Conservation (phyloP, 768 basidiomycete species). For the Pulveroboletus ravenelii region DNA sequence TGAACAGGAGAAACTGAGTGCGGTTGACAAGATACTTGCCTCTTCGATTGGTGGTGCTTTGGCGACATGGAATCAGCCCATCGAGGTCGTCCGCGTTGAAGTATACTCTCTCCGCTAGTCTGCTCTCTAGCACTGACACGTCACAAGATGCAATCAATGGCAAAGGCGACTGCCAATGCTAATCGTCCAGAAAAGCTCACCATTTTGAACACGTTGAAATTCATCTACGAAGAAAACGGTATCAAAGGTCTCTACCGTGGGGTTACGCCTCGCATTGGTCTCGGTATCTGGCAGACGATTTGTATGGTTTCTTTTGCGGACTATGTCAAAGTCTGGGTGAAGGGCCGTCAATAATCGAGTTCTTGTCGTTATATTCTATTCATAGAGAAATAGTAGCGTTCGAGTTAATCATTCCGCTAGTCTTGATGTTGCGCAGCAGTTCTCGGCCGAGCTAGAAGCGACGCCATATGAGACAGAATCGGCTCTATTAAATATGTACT, state of each 20-base stretch:
- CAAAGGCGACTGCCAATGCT: conserved; percentile 62
- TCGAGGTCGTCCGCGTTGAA: conserved; percentile 96
- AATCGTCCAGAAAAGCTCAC: conserved; percentile 91
- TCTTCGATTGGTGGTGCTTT: conserved; percentile 91
- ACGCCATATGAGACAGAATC: too few relatives aligned
- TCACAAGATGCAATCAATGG: conserved; percentile 96
- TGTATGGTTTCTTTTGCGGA: conserved; percentile 99
- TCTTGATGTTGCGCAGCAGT: too few relatives aligned
- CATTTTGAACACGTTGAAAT: conserved; percentile 84
- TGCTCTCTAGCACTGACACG: conserved; percentile 1
- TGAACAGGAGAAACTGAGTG: conserved; percentile 67
- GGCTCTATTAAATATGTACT: too few relatives aligned
- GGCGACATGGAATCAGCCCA: conserved; percentile 99
- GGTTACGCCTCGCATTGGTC: conserved; percentile 92
- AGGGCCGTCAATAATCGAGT: conserved; percentile 31
- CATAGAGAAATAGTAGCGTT: conserved; percentile 20
- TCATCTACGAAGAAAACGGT: conserved; percentile 96
- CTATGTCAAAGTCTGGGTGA: conserved; percentile 87
- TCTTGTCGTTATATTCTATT: conserved; percentile 1
- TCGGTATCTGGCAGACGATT: conserved; percentile 95
- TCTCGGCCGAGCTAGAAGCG: too few relatives aligned
- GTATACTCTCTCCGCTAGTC: conserved; percentile 34
- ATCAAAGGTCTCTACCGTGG: conserved; percentile 96
- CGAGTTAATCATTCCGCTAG: too few relatives aligned
- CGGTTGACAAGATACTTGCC: conserved; percentile 82